Evolutionary conservation across 805 yeast genomes (phyloP).

Genomic region (Scheffersomyces stipitis): DNA sequence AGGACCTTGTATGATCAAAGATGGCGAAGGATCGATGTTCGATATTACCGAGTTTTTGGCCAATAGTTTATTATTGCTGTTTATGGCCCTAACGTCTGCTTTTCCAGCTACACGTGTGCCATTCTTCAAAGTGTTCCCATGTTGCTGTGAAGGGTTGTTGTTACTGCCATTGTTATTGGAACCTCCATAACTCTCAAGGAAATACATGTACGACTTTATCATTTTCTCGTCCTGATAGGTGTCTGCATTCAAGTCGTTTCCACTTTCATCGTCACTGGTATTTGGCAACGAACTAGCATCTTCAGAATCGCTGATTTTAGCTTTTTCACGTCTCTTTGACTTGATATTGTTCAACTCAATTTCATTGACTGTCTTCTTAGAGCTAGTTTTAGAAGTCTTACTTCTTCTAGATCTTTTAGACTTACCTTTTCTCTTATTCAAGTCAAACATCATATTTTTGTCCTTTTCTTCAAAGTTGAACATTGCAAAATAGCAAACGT

Average conservation of each 20-base stretch:
- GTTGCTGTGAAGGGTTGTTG: neutral
- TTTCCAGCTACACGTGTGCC: conserved; percentile 3
- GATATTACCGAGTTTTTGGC: neutral
- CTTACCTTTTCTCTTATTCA: conserved; percentile 19
- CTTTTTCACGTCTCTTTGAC: conserved; percentile 5
- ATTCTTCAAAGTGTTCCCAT: neutral
- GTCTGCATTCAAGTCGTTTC: conserved; percentile 30
- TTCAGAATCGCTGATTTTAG: conserved; percentile 10
- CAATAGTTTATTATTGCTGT: neutral
- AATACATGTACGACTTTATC: conserved; percentile 87
- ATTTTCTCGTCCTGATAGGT: conserved; percentile 76
- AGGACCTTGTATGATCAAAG: conserved; percentile 9
- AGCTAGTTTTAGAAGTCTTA: conserved; percentile 4
- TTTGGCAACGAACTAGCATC: conserved; percentile 11
- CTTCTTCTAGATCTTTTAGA: conserved; percentile 11
- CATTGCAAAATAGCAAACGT: conserved; percentile 92
- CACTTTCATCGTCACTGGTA: conserved; percentile 21
- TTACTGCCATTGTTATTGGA: conserved; percentile 5
- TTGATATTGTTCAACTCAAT: conserved; percentile 17
- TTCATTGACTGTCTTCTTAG: conserved; percentile 3
- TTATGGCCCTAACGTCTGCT: neutral
- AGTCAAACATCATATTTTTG: conserved; percentile 41
- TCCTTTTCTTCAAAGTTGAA: conserved; percentile 72
- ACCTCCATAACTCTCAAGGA: conserved; percentile 74
- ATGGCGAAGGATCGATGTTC: conserved; percentile 14